Evolutionary conservation across 2,329 filamentous ascomycete species (phyloP).

Genomic region (Verticillium longisporum): DNA sequence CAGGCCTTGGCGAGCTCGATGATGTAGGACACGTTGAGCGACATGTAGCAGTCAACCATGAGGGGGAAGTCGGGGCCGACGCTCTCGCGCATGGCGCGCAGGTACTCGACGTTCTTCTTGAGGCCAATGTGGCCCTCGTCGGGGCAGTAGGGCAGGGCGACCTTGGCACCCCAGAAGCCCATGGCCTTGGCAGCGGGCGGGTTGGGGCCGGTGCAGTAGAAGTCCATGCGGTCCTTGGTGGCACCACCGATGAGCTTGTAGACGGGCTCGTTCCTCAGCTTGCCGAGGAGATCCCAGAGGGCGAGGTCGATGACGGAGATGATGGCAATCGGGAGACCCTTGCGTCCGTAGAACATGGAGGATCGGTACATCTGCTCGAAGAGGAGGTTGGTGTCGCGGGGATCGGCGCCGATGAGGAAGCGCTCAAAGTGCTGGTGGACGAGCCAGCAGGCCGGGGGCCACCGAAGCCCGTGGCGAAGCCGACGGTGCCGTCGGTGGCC

Average conservation of each 20-base stretch:
- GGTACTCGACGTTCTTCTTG: conserved; percentile 83
- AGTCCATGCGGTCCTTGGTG: conserved; percentile 75
- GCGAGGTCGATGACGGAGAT: conserved; percentile 94
- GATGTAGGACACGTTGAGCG: conserved; percentile 84
- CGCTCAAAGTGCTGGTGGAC: conserved; percentile 89
- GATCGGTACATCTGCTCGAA: conserved; percentile 96
- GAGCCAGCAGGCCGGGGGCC: conserved; percentile 89
- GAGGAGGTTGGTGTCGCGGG: conserved; percentile 82
- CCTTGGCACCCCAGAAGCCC: conserved; percentile 88
- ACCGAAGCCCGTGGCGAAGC: conserved; percentile 90
- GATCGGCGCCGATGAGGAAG: conserved; percentile 84
- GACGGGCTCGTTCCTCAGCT: conserved; percentile 85
- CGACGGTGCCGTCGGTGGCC: conserved; percentile 80
- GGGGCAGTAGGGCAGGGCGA: conserved; percentile 82
- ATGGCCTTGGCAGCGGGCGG: conserved; percentile 72
- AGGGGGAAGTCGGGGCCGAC: conserved; percentile 88
- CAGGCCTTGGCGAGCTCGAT: conserved; percentile 84
- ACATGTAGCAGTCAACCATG: conserved; percentile 98
- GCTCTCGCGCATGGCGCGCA: conserved; percentile 74
- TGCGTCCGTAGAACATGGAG: conserved; percentile 95
- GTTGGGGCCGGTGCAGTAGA: conserved; percentile 92
- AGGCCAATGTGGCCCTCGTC: conserved; percentile 79
- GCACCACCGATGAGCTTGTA: conserved; percentile 91
- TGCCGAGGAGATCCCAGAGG: conserved; percentile 86
- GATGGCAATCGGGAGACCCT: conserved; percentile 81